Conservation (phyloP, 139 green algal species). For the Micractinium sp. region DNA sequence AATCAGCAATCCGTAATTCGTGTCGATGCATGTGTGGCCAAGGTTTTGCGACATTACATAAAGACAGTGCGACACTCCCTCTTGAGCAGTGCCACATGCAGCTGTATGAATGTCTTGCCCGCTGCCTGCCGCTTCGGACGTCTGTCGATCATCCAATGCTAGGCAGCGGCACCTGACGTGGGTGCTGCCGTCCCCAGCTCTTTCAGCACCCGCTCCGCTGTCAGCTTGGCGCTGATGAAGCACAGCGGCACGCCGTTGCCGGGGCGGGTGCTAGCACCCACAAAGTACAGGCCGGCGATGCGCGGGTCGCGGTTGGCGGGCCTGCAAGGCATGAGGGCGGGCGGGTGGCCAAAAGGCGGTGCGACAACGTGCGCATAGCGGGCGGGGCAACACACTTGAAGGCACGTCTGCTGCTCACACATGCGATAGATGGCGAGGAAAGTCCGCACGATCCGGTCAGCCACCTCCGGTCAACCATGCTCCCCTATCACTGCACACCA, state of each 20-base stretch:
- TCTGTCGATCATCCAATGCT: too few relatives aligned
- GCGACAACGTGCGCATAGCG: background rate
- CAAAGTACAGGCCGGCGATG: slow-evolving; percentile 78
- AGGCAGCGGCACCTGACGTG: too few relatives aligned
- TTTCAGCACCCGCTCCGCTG: slow-evolving; percentile 45
- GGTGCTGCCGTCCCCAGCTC: slow-evolving; percentile 27
- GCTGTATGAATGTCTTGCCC: too few relatives aligned
- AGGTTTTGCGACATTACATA: too few relatives aligned
- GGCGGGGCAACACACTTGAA: background rate
- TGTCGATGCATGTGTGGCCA: too few relatives aligned
- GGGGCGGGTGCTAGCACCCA: slow-evolving; percentile 77
- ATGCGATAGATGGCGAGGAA: too few relatives aligned
- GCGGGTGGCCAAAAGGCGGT: background rate
- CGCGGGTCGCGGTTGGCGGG: slow-evolving; percentile 48
- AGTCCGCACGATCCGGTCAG: too few relatives aligned
- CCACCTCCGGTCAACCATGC: too few relatives aligned
- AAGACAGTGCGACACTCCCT: too few relatives aligned
- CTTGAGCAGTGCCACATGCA: too few relatives aligned
- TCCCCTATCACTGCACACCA: background rate
- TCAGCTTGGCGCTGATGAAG: slow-evolving; percentile 66
- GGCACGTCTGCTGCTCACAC: background rate
- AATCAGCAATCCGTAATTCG: too few relatives aligned
- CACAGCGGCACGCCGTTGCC: slow-evolving; percentile 90
- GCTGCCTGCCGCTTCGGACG: too few relatives aligned
- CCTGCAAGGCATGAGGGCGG: slow-evolving; percentile 1